phyloP scores from a whole-genome alignment of 805 yeast genomes.

The Candida peoriensis region DNA sequence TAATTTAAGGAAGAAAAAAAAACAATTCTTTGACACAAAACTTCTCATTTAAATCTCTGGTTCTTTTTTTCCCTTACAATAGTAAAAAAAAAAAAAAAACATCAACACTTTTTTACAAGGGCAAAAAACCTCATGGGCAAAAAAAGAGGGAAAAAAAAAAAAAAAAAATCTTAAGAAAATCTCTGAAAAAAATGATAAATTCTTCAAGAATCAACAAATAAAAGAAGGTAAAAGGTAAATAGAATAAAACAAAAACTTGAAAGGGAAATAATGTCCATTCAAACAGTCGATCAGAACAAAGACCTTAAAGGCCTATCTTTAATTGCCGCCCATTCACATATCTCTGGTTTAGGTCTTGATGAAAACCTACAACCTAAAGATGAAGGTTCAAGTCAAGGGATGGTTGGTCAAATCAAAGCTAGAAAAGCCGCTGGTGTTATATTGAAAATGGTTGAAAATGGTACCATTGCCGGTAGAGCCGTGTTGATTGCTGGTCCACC shows the following conservation, averaged over 20 bases:
- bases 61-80: no score
- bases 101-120: constrained; percentile 5
- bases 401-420: constrained; percentile 96
- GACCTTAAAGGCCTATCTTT: constrained; percentile 63
- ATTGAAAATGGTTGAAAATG: constrained; percentile 87
- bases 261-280: constrained; percentile 29
- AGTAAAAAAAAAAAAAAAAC: no score
- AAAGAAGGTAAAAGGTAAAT: neutral
- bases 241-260: neutral
- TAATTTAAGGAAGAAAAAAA: no score
- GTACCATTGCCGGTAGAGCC: constrained; percentile 95
- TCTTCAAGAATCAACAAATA: neutral
- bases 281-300: constrained; percentile 38
- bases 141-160: neutral
- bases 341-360: constrained; percentile 94
- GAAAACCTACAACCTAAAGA: constrained; percentile 75
- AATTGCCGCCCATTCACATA: constrained; percentile 97
- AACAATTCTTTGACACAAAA: no score
- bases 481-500: constrained; percentile 97
- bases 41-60: no score
- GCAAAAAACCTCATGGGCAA: neutral
- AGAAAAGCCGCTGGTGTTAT: constrained; percentile 95
- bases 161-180: no score
- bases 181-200: neutral
- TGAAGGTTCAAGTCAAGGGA: constrained; percentile 73